Evolutionary conservation across 352 stramenopile species (phyloP).

Genomic region (Globisporangium abappressorium): DNA sequence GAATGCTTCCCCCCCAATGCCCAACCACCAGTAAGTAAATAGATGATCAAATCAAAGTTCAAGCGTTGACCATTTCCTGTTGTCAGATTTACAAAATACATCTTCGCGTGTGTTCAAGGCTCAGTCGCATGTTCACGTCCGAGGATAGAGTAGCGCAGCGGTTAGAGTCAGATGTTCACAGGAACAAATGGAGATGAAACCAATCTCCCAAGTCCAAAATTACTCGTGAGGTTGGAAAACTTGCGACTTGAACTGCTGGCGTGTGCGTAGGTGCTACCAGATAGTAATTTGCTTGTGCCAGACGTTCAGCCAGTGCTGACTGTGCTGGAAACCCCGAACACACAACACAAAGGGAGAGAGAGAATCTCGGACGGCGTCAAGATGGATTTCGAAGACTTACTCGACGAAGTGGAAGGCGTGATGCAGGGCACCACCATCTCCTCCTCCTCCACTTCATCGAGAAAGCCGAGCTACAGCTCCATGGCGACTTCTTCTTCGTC

Average conservation of each 20-base stretch:
- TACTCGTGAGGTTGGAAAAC: not conserved
- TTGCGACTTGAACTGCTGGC: too few relatives aligned
- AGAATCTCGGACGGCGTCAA: not conserved
- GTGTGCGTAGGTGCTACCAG: too few relatives aligned
- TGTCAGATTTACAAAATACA: too few relatives aligned
- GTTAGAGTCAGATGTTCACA: not conserved
- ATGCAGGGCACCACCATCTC: slow-evolving; percentile 32
- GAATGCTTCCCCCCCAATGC: not conserved
- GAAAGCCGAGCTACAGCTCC: slow-evolving; percentile 14
- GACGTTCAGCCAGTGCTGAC: not conserved
- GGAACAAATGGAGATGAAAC: slow-evolving; percentile 1
- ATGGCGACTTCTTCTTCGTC: not conserved
- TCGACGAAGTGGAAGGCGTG: slow-evolving; percentile 67
- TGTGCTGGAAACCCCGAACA: not conserved
- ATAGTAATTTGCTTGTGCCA: not conserved
- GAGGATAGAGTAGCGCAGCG: not conserved
- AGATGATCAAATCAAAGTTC: not conserved
- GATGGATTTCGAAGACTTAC: slow-evolving; percentile 75
- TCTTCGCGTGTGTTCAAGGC: too few relatives aligned
- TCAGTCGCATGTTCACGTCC: too few relatives aligned
- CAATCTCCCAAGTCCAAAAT: not conserved
- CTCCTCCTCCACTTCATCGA: not conserved
- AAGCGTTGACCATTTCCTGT: too few relatives aligned
- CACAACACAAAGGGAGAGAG: not conserved
- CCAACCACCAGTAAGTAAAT: not conserved